A percentile compares a stretch with the other conserved stretches of the same genome.
These are phyloP conservation scores for Monascus purpureus DNA, from an alignment of 495 filamentous ascomycete genomes.

Conservation along the genomic window DNA sequence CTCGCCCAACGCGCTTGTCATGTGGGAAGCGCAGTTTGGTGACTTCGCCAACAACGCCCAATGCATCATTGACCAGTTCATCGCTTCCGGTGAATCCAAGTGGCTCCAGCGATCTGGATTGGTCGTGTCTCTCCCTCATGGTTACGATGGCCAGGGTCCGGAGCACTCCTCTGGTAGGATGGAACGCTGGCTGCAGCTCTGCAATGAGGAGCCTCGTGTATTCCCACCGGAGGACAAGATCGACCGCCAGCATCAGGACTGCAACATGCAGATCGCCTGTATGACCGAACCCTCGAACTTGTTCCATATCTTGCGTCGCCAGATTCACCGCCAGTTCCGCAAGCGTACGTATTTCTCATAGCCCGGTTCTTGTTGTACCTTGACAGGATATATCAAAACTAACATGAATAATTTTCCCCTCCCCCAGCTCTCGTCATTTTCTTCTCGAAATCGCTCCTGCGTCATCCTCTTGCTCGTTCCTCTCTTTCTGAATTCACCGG, in stretches of 20 bases:
- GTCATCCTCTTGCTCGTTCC: slow-evolving; percentile 83
- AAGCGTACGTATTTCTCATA: slow-evolving; percentile 57
- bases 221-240: slow-evolving; percentile 81
- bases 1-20: slow-evolving; percentile 89
- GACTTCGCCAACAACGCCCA: slow-evolving; percentile 99
- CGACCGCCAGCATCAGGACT: slow-evolving; percentile 95
- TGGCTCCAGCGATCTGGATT: slow-evolving; percentile 96
- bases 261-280: slow-evolving; percentile 97
- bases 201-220: slow-evolving; percentile 91
- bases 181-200: slow-evolving; percentile 94
- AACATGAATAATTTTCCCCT: slow-evolving; percentile 1
- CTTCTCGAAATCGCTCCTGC: slow-evolving; percentile 91
- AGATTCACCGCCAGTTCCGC: slow-evolving; percentile 98
- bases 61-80: slow-evolving; percentile 97
- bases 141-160: slow-evolving; percentile 95
- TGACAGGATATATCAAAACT: not conserved
- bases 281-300: slow-evolving; percentile 86
- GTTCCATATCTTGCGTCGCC: slow-evolving; percentile 91
- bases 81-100: slow-evolving; percentile 93
- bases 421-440: slow-evolving; percentile 74
- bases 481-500: slow-evolving; percentile 77
- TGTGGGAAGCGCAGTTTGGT: slow-evolving; percentile 99
- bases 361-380: not conserved
- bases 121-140: slow-evolving; percentile 88
- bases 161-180: slow-evolving; percentile 97